Evolutionary conservation across 768 basidiomycete species (phyloP).

Genomic region (Auricularia sp.): DNA sequence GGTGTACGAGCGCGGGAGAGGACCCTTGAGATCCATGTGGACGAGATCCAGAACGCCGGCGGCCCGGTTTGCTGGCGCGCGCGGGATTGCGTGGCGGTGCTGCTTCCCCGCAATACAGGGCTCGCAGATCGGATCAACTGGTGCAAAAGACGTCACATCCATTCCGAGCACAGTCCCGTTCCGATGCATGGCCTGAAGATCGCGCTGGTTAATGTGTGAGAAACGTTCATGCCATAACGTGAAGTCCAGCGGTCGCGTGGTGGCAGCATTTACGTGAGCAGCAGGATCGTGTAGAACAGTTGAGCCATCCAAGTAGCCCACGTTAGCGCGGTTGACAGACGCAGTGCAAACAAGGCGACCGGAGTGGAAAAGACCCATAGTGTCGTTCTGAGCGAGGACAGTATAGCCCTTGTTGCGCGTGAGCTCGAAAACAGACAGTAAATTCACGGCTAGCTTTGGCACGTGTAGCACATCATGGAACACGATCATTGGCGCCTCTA

Average conservation of each 20-base stretch:
- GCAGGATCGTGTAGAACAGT: not conserved
- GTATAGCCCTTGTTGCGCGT: slow-evolving; percentile 6
- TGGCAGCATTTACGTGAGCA: not conserved
- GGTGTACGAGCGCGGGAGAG: not conserved
- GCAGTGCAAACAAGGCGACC: not conserved
- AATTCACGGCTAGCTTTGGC: slow-evolving; percentile 14
- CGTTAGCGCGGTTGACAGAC: not conserved
- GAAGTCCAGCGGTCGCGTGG: not conserved
- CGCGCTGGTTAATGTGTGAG: not conserved
- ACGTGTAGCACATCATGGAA: slow-evolving; percentile 15
- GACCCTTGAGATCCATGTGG: not conserved
- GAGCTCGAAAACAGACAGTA: slow-evolving; percentile 12
- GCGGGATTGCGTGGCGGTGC: not conserved
- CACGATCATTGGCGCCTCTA: not conserved
- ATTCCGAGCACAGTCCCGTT: not conserved
- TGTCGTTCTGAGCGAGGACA: not conserved
- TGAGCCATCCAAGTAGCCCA: not conserved
- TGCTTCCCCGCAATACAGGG: not conserved
- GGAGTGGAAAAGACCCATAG: not conserved
- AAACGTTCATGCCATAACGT: not conserved
- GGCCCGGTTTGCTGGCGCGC: not conserved
- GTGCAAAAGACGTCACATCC: not conserved
- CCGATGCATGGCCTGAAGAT: not conserved
- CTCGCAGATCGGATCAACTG: not conserved
- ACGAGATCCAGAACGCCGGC: not conserved